Evolutionary conservation across 176 grass and related monocot species (phyloP).

Genomic region (Zoysia pacifica): DNA sequence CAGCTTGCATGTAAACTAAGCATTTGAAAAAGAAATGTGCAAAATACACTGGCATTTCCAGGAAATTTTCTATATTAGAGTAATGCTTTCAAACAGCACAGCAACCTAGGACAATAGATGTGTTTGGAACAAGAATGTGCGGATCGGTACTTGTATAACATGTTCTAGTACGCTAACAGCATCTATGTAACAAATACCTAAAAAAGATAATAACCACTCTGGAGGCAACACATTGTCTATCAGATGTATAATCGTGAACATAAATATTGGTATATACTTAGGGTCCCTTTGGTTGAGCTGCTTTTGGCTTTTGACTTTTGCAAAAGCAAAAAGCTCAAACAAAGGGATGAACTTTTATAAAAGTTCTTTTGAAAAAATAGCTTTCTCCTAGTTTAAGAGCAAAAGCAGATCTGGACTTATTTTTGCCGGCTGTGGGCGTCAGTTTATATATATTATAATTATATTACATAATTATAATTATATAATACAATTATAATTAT

Average conservation of each 20-base stretch:
- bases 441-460: too few species aligned
- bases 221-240: not conserved
- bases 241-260: not conserved
- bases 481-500: too few species aligned
- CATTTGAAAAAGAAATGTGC: not conserved
- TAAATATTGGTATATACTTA: not conserved
- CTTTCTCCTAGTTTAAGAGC: too few species aligned
- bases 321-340: too few species aligned
- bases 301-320: too few species aligned
- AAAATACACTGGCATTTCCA: not conserved
- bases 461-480: too few species aligned
- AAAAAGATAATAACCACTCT: not conserved
- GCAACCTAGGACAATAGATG: not conserved
- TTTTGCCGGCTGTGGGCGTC: too few species aligned
- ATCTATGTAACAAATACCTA: slow-evolving; percentile 6
- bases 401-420: too few species aligned
- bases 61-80: not conserved
- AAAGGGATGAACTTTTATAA: too few species aligned
- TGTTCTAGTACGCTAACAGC: not conserved
- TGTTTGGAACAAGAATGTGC: not conserved
- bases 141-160: not conserved
- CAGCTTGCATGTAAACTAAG: not conserved
- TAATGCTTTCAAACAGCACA: not conserved
- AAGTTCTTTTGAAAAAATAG: not conserved
- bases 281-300: too few species aligned